A percentile compares a stretch with the other conserved stretches of the same genome.
phyloP scores from a whole-genome alignment of 805 yeast genomes.

The Ogataea pignaliae region DNA sequence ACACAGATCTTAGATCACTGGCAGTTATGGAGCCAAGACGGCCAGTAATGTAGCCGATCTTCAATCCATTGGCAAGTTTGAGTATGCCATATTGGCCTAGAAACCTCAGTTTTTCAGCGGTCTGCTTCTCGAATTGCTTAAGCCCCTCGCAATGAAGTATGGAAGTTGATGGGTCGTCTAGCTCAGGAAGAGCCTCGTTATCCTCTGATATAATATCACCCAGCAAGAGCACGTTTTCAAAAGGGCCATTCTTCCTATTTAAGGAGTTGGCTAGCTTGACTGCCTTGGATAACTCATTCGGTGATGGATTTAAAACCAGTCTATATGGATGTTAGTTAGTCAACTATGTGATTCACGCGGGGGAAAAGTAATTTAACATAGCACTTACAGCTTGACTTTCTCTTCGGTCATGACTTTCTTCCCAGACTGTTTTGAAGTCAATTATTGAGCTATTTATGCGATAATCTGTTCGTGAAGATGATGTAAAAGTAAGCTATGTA shows the following conservation, averaged over 20 bases:
- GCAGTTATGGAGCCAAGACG: conserved; percentile 24
- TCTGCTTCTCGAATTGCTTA: conserved; percentile 1
- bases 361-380: neutral
- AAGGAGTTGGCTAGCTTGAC: conserved; percentile 43
- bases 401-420: conserved; percentile 1
- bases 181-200: conserved; percentile 1
- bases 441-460: too few relatives aligned
- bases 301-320: conserved; percentile 43
- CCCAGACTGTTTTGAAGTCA: too few relatives aligned
- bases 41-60: conserved; percentile 42
- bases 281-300: conserved; percentile 38
- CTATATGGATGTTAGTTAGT: conserved; percentile 5
- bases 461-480: too few relatives aligned
- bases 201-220: conserved; percentile 38
- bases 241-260: conserved; percentile 61
- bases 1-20: conserved; percentile 13
- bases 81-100: conserved; percentile 34
- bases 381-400: conserved; percentile 6
- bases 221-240: conserved; percentile 48
- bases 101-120: conserved; percentile 26
- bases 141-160: conserved; percentile 25
- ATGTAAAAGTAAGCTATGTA: too few relatives aligned
- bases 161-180: conserved; percentile 18
- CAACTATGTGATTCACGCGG: too few relatives aligned
- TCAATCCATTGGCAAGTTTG: conserved; percentile 41